Evolutionary conservation across 2,329 filamentous ascomycete species (phyloP).

Genomic region (Neurospora crassa): DNA sequence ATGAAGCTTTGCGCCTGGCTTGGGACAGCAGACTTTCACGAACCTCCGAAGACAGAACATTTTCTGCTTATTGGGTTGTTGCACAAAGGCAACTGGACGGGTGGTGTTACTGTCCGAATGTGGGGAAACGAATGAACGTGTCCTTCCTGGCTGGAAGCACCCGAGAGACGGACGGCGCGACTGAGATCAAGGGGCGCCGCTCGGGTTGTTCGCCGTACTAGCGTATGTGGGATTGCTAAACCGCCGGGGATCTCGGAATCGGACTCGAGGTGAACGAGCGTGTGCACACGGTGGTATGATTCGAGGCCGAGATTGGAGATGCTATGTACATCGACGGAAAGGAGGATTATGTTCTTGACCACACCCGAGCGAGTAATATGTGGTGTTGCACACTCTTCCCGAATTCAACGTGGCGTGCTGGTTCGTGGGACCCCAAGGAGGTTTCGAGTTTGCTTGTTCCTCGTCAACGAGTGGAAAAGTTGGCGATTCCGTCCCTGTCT

Average conservation of each 20-base stretch:
- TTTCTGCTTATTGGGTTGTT: constrained; percentile 10
- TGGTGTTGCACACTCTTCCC: not conserved
- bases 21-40: constrained; percentile 2
- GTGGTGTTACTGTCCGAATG: not conserved
- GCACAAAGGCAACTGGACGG: not conserved
- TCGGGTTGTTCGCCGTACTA: not conserved
- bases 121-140: not conserved
- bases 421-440: not conserved
- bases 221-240: not conserved
- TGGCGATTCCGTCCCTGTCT: not conserved
- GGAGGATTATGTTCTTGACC: not conserved
- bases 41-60: constrained; percentile 59
- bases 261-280: not conserved
- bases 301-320: not conserved
- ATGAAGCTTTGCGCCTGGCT: not conserved
- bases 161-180: not conserved
- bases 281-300: not conserved
- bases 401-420: not conserved
- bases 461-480: not conserved
- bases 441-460: not conserved
- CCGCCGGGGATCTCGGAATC: not conserved
- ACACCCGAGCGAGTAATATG: not conserved
- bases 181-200: not conserved
- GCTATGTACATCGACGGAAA: not conserved
- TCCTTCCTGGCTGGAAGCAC: not conserved